Evolutionary conservation across 2,329 filamentous ascomycete genomes (phyloP).

Genomic region (Apiospora kogelbergensis): DNA sequence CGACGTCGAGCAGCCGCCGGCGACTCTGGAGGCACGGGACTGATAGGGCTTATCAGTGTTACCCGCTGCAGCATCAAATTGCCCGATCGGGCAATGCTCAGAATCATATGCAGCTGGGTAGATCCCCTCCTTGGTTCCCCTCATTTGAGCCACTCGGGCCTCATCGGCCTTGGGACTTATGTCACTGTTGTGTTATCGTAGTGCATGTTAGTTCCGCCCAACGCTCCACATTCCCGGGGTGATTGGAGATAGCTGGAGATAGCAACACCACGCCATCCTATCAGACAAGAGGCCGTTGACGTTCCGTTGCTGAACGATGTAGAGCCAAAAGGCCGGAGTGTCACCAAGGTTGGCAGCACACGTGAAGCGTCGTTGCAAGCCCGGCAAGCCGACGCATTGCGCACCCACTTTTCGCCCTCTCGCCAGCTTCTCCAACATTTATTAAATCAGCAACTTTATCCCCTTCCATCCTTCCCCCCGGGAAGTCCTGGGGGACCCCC

Average conservation of each 20-base stretch:
- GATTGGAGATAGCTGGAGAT: slow-evolving; percentile 7
- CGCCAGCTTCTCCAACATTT: neutral
- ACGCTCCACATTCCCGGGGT: neutral
- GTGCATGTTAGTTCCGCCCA: neutral
- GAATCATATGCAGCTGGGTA: neutral
- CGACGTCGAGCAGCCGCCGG: neutral
- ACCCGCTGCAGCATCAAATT: neutral
- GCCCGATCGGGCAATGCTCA: neutral
- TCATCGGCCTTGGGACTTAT: slow-evolving; percentile 1
- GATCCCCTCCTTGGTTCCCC: neutral
- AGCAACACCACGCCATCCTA: neutral
- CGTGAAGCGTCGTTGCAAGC: neutral
- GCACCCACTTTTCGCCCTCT: neutral
- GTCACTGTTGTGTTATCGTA: slow-evolving; percentile 6
- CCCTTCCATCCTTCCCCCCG: neutral
- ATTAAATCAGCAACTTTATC: slow-evolving; percentile 8
- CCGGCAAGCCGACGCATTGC: neutral
- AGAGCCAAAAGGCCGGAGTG: neutral
- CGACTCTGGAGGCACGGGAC: neutral
- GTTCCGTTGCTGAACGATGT: neutral
- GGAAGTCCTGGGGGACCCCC: neutral
- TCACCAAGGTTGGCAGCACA: neutral
- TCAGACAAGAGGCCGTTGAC: slow-evolving; percentile 2
- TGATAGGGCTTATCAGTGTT: neutral
- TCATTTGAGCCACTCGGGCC: slow-evolving; percentile 6